Evolutionary conservation across 2,329 filamentous ascomycete genomes (phyloP), one percentile per base, ranked within the genome.

Genomic region (Ophiostoma australiae): DNA sequence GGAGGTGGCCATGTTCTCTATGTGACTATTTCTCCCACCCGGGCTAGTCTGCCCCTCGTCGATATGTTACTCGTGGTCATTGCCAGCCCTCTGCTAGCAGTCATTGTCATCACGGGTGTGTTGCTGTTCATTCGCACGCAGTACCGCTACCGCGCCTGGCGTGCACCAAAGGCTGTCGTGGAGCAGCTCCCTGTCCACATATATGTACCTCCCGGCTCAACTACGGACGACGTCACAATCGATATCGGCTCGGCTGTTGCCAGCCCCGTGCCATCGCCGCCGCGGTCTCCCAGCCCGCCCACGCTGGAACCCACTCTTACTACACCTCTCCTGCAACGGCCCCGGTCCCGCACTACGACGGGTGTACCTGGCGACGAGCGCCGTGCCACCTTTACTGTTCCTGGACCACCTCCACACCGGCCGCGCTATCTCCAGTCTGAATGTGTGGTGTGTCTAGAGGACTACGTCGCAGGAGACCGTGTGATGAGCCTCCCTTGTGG

Each of bases 401-500:
- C 67, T 33, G 15, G 37, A 79, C 81, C 13, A 82, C 82, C 70
- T 78, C 82, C 11, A 76, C 80, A 35, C 63, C 68, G 48, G 13
- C 74, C 79, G 1, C 77, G 78, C n/a, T 75, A 69, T 67, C 61
- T 85, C 58, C 88, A 90, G 78, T 88, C 93, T 10, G 95, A 99
- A 79, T 99, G 95, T 78, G 94, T 97, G 15, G 94, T 99, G 1
- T 99, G 95, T 76, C 82, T 99, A 44, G 95, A 99, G 78, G 95
- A 99, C 78, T 99, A 98, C 77, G 85, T 97, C 31, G 94, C 97
- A 79, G 95, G 95, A 55, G 89, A 97, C 79, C 88, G 89, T 77
- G 94, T 99, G 55, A 99, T 99, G 95, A 96, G 93, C 78, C 82
- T 99, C 72, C 95, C 95, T 10, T 99, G 95, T 80, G 95, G 95